A percentile compares a stretch with the other conserved stretches of the same genome.
These are phyloP conservation scores for Pythium rhizo-oryzae DNA, from an alignment of 352 stramenopile species.

Conservation along the genomic window DNA sequence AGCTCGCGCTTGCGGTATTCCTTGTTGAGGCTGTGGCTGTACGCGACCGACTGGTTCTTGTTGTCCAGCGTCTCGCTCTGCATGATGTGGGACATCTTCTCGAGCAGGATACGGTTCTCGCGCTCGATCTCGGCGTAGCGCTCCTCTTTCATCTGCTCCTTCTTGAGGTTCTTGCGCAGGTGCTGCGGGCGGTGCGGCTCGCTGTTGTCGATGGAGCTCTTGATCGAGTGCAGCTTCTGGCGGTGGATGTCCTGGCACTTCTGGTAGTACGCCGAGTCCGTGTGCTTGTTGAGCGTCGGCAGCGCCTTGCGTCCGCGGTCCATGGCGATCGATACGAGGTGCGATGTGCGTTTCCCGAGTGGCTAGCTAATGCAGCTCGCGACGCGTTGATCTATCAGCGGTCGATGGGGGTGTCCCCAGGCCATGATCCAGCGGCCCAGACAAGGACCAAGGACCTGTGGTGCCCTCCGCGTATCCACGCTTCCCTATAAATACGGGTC, in stretches of 20 bases:
- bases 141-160: conserved; percentile 97
- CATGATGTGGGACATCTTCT: conserved; percentile 98
- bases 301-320: conserved; percentile 86
- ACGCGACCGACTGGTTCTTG: conserved; percentile 79
- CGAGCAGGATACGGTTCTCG: conserved; percentile 96
- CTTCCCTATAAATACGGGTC: conserved; percentile 29
- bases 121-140: conserved; percentile 94
- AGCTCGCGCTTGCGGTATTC: conserved; percentile 79
- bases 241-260: conserved; percentile 86
- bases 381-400: conserved; percentile 22
- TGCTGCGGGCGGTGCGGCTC: conserved; percentile 92
- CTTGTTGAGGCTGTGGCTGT: conserved; percentile 87
- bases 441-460: too few species aligned
- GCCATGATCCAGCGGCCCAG: not conserved
- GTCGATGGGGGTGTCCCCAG: too few species aligned
- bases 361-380: not conserved
- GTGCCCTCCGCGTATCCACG: not conserved
- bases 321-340: too few species aligned
- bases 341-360: too few species aligned
- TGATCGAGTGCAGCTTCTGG: conserved; percentile 84
- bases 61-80: conserved; percentile 87
- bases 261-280: conserved; percentile 86
- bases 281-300: conserved; percentile 90
- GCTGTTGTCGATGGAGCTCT: conserved; percentile 95
- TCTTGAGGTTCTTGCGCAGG: conserved; percentile 95